phyloP scores from a whole-genome alignment of 2,329 filamentous ascomycete genomes.

The Cladosporium phlei region DNA sequence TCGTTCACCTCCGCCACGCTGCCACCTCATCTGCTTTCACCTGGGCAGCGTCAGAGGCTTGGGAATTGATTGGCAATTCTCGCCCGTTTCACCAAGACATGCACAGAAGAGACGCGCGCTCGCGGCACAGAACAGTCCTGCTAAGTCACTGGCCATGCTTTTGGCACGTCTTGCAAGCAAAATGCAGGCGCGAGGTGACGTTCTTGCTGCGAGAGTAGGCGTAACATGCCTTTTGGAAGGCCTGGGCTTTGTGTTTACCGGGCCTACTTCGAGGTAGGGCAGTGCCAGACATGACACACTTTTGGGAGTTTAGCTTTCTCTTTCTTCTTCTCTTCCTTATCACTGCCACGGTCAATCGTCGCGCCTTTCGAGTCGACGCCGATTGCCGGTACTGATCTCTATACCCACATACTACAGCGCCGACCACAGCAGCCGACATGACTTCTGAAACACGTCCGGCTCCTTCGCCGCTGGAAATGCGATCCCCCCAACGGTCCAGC shows the following conservation, averaged over 20 bases:
- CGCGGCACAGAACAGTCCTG: background rate
- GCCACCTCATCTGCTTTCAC: too few relatives aligned
- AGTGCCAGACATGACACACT: too few relatives aligned
- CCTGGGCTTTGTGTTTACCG: background rate
- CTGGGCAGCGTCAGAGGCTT: slow-evolving; percentile 7
- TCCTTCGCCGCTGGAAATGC: background rate
- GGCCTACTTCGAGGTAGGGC: background rate
- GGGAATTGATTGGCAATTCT: slow-evolving; percentile 1
- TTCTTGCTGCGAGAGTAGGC: background rate
- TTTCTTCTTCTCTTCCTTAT: background rate
- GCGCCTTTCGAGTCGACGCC: background rate
- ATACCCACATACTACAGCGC: background rate
- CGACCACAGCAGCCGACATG: background rate
- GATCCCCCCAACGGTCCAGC: background rate
- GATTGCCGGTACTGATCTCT: background rate
- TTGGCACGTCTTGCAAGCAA: background rate
- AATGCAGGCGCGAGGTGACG: background rate
- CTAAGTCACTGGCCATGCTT: background rate
- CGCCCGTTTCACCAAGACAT: too few relatives aligned
- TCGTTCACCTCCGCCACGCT: slow-evolving; percentile 2
- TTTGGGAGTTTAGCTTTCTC: background rate
- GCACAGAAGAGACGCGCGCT: background rate
- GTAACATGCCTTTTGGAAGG: slow-evolving; percentile 5
- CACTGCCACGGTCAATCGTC: background rate
- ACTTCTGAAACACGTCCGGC: slow-evolving; percentile 1